Evolutionary conservation across 257 asterid species (phyloP), one percentile per base, ranked within the genome.

Genomic region (Salvia hispanica): DNA sequence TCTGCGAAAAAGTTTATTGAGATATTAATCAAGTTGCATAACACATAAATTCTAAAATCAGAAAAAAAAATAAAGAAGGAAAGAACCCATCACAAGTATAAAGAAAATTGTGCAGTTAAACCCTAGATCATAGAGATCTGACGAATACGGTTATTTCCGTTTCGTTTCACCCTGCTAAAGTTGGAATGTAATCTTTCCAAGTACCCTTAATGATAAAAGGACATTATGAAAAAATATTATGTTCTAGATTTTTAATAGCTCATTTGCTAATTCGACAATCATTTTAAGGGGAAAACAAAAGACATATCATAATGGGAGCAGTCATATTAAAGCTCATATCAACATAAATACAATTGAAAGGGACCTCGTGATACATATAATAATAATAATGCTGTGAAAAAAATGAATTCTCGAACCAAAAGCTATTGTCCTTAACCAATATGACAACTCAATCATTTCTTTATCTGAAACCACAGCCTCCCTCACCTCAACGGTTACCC

Each of bases 1-100:
- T 89, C 98, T 92, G 95, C 73, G 77, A 80, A 63, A 80, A 77
- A 72, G 54, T 25, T 46, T 56, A 58, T 58, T 80, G 54, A 70
- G 83, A 62, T 64, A 64, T 51, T 68, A 53, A 64, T 57, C 67
- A 52, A 52, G 42, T 56, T 51, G 7, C 52, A 64, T 60, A 16
- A 25, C 39, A 62, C 64, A 63, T 37, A 54, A 58, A 46, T 8
- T 6, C 28, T 57, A 56, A 9, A 31, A 43, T 56, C 37, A 58
- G 16, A 66, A 31, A 58, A 10, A n/a, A 55, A 55, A n/a, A n/a
- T n/a, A n/a, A 55, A 25, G 25, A 5, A 77, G 63, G 59, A 43
- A 58, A 62, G 44, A 42, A 53, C 37, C 43, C 21, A 51, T 43
- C 55, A 66, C 40, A 65, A 46, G 36, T 14, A 40, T 47, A 61